A percentile compares a stretch with the other conserved stretches of the same genome.
These are phyloP conservation scores for Fusarium coicis DNA, from an alignment of 2,329 filamentous ascomycete genomes.

Conservation along the genomic window DNA sequence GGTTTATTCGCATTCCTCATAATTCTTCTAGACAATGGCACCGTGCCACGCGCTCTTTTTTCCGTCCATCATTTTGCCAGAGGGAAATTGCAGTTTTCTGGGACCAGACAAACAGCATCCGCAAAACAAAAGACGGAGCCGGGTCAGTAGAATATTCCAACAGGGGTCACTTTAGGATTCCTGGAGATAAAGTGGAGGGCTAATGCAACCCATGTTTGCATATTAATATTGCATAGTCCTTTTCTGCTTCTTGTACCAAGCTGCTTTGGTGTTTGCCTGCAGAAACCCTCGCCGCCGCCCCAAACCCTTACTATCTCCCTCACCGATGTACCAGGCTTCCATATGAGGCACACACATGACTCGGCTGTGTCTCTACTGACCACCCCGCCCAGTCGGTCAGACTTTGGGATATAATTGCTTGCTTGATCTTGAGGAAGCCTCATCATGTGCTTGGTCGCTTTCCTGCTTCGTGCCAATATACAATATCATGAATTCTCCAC, in stretches of 20 bases:
- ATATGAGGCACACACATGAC: constrained; percentile 1
- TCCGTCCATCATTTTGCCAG: not conserved
- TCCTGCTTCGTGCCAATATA: not conserved
- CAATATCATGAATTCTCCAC: too few species aligned
- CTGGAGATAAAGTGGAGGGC: constrained; percentile 26
- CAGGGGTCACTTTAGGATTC: constrained; percentile 17
- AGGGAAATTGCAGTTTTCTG: not conserved
- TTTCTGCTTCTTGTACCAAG: constrained; percentile 27
- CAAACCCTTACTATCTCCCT: constrained; percentile 21
- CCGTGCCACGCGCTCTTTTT: not conserved
- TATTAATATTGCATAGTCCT: constrained; percentile 18
- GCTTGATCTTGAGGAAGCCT: constrained; percentile 5
- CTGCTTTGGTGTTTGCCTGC: constrained; percentile 38
- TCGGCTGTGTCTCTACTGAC: not conserved
- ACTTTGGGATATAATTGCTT: not conserved
- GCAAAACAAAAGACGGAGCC: not conserved
- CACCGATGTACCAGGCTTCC: constrained; percentile 25
- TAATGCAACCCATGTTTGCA: constrained; percentile 4
- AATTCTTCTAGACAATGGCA: not conserved
- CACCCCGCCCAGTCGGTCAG: not conserved
- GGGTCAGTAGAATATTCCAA: not conserved
- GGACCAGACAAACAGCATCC: not conserved
- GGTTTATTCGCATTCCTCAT: constrained; percentile 34
- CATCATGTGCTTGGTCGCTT: not conserved
- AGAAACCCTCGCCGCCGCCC: constrained; percentile 21